Evolutionary conservation across 2,329 filamentous ascomycete species (phyloP), one percentile per base, ranked within the genome.

Genomic region (Arthrobotrys musiformis): DNA sequence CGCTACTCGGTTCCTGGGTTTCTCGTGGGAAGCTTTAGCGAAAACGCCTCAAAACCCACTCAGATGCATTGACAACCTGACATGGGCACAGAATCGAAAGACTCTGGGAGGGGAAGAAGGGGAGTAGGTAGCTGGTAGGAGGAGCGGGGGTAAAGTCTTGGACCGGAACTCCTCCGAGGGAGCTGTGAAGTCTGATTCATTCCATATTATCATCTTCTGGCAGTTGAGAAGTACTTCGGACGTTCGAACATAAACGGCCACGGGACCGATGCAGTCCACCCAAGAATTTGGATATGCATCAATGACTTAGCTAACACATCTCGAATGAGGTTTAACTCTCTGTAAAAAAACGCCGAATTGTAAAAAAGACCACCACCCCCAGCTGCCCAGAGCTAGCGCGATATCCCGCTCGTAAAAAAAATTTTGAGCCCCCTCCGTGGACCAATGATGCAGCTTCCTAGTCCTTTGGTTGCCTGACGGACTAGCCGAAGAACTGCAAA

Each of bases 21-120:
- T 58, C 52, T 58, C 52, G 52, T 58, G 52, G 52, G 52, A 54
- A 58, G 52, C 52, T 58, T 56, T 58, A 58, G 52, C 52, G 52
- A 58, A 58, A 58, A 58, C 52, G 52, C 52, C 52, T 40, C 52
- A 58, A n/a, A 58, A 37, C 52, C 52, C 52, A 58, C 52, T 40
- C 17, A 24, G 52, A 40, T 58, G 52, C 52, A 58, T 58, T 58
- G 52, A 58, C 52, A 58, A 58, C 52, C 52, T 24, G 30, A 58
- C 52, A 37, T 37, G 52, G 52, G 33, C 52, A n/a, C 17, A 58
- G 33, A 37, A 37, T 58, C 52, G 33, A 58, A 58, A 40, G 33
- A 58, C n/a, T 24, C 3, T 40, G 33, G 17, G 33, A 17, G 52
- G 17, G 52, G 11, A n/a, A n/a, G n/a, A n/a, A n/a, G n/a, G n/a